phyloP scores from a whole-genome alignment of 306 rosid genomes.

The Fagus sylvatica region DNA sequence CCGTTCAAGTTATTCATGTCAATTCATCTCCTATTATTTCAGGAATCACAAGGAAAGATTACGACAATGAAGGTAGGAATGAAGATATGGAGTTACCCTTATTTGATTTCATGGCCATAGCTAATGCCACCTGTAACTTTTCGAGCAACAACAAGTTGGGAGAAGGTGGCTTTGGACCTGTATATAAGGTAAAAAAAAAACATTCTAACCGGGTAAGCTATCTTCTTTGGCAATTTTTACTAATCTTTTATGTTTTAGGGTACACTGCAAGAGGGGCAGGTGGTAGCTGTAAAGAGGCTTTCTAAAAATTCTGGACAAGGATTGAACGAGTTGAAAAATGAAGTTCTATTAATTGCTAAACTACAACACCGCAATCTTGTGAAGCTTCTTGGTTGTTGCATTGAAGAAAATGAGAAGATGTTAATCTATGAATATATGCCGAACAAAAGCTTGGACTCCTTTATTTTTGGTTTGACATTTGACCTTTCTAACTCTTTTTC shows the following conservation, averaged over 20 bases:
- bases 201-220: neutral
- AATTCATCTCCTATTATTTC: neutral
- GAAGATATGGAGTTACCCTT: constrained; percentile 51
- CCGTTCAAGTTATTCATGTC: neutral
- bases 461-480: constrained; percentile 39
- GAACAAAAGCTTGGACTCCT: constrained; percentile 41
- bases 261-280: constrained; percentile 42
- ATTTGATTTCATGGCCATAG: constrained; percentile 35
- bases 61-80: neutral
- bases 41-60: neutral
- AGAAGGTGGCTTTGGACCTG: constrained; percentile 72
- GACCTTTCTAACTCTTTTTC: neutral
- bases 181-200: constrained; percentile 39
- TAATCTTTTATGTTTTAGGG: constrained; percentile 41
- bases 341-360: constrained; percentile 33
- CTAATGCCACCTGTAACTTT: constrained; percentile 46
- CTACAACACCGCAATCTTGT: constrained; percentile 55
- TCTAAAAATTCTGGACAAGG: constrained; percentile 59
- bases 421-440: constrained; percentile 45
- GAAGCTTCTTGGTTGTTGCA: constrained; percentile 42
- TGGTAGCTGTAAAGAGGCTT: constrained; percentile 64
- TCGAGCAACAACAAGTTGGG: constrained; percentile 50
- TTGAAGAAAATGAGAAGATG: constrained; percentile 37
- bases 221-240: neutral
- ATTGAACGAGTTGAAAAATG: constrained; percentile 19